These are phyloP conservation scores for Nematodospora anomalae DNA, from an alignment of 1,139 yeast genomes.

Conservation along the genomic window DNA sequence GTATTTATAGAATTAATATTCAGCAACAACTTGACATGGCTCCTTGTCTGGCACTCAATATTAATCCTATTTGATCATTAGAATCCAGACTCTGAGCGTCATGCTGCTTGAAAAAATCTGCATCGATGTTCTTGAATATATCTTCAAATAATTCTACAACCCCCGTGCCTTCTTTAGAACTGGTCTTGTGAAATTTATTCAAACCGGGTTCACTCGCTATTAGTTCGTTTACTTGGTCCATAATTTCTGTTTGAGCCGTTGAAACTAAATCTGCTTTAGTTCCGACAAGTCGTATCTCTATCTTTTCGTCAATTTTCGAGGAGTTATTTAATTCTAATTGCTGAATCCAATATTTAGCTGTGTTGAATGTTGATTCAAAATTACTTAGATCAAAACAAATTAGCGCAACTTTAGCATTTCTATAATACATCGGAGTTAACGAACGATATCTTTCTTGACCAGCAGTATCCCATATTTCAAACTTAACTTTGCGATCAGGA, in stretches of 20 bases:
- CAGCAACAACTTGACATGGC: slow-evolving; percentile 13
- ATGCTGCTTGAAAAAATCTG: slow-evolving; percentile 23
- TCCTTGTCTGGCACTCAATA: slow-evolving; percentile 13
- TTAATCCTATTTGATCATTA: slow-evolving; percentile 13
- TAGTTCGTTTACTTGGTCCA: slow-evolving; percentile 14
- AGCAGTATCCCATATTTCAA: slow-evolving; percentile 56
- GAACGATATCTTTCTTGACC: slow-evolving; percentile 52
- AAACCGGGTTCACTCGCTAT: slow-evolving; percentile 7
- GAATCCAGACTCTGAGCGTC: slow-evolving; percentile 11
- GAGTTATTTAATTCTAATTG: slow-evolving; percentile 35
- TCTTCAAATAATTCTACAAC: slow-evolving; percentile 41
- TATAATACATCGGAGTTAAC: slow-evolving; percentile 51
- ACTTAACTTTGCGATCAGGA: slow-evolving; percentile 26
- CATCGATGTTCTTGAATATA: slow-evolving; percentile 46
- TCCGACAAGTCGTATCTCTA: slow-evolving; percentile 34
- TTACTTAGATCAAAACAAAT: slow-evolving; percentile 40
- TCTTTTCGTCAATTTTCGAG: slow-evolving; percentile 17
- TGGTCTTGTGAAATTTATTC: slow-evolving; percentile 31
- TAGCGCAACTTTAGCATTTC: slow-evolving; percentile 46
- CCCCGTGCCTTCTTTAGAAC: slow-evolving; percentile 51
- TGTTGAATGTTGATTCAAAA: slow-evolving; percentile 31
- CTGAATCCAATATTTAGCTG: slow-evolving; percentile 48
- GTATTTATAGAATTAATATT: slow-evolving; percentile 1
- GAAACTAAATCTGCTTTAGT: slow-evolving; percentile 29
- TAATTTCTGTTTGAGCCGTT: slow-evolving; percentile 3